phyloP scores from a whole-genome alignment of 2,329 filamentous ascomycete genomes.

The Byssothecium circinans region DNA sequence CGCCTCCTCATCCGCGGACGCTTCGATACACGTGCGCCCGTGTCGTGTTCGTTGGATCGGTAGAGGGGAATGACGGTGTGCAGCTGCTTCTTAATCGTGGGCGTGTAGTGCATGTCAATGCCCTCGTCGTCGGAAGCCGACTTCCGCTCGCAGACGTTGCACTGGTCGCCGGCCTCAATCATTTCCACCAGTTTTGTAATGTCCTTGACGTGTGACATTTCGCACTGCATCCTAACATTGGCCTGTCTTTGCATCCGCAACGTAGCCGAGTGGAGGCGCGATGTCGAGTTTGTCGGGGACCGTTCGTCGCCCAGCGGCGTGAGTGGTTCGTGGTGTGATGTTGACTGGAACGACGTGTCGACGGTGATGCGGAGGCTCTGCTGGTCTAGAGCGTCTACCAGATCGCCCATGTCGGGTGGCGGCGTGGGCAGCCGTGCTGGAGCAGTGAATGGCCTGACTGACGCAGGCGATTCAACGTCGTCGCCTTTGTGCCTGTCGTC shows the following conservation, averaged over 20 bases:
- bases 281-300: conserved; percentile 16
- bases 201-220: conserved; percentile 43
- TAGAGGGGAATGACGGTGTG: conserved; percentile 26
- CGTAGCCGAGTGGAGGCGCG: conserved; percentile 39
- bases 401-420: conserved; percentile 38
- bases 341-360: conserved; percentile 7
- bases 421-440: conserved; percentile 28
- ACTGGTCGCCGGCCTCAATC: conserved; percentile 47
- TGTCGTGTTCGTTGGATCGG: conserved; percentile 28
- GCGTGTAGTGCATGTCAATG: conserved; percentile 35
- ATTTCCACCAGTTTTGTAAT: conserved; percentile 48
- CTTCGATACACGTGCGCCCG: conserved; percentile 32
- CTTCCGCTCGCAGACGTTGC: conserved; percentile 33
- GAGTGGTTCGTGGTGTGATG: conserved; percentile 18
- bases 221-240: conserved; percentile 46
- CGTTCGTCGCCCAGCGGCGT: conserved; percentile 29
- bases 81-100: conserved; percentile 14
- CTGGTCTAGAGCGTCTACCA: conserved; percentile 38
- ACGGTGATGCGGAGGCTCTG: conserved; percentile 36
- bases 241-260: conserved; percentile 46
- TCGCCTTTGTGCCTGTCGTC: conserved; percentile 29
- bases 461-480: conserved; percentile 37
- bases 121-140: conserved; percentile 41
- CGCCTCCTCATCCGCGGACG: conserved; percentile 14
- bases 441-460: conserved; percentile 14